Evolutionary conservation across 179 eudicot genomes (phyloP).

Genomic region (Monotropa hypopitys): DNA sequence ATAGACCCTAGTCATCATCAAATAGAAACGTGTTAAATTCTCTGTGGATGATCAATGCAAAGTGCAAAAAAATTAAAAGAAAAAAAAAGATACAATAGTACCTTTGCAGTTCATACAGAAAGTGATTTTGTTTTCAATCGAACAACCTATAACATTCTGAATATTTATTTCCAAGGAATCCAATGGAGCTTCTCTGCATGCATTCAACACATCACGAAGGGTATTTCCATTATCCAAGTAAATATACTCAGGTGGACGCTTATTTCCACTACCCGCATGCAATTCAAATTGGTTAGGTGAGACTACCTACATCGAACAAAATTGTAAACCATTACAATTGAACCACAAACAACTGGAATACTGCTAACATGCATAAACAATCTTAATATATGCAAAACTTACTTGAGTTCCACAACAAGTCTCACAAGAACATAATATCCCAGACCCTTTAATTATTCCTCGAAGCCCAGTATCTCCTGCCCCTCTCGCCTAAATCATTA

Average conservation of each 20-base stretch:
- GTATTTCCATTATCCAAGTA: slow-evolving; percentile 59
- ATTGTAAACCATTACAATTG: background rate
- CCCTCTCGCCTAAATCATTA: slow-evolving; percentile 21
- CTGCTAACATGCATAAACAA: background rate
- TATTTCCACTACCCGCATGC: slow-evolving; percentile 73
- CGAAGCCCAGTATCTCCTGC: slow-evolving; percentile 25
- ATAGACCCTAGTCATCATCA: slow-evolving; percentile 27
- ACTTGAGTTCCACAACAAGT: slow-evolving; percentile 45
- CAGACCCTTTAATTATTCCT: slow-evolving; percentile 48
- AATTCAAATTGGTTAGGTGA: slow-evolving; percentile 55
- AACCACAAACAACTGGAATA: background rate
- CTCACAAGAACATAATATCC: slow-evolving; percentile 48
- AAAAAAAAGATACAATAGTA: slow-evolving; percentile 8
- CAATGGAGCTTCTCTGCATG: slow-evolving; percentile 36
- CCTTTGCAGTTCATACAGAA: slow-evolving; percentile 57
- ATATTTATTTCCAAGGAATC: slow-evolving; percentile 32
- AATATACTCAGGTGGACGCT: slow-evolving; percentile 72
- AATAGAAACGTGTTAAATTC: background rate
- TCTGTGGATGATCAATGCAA: background rate
- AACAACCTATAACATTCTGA: slow-evolving; percentile 24
- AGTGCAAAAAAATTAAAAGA: slow-evolving; percentile 3
- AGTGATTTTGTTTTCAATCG: slow-evolving; percentile 14
- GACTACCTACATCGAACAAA: slow-evolving; percentile 43
- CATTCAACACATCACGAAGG: slow-evolving; percentile 51
- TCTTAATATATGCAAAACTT: slow-evolving; percentile 13